Evolutionary conservation across 2,329 filamentous ascomycete species (phyloP).

Genomic region (Macrophomina phaseolina): DNA sequence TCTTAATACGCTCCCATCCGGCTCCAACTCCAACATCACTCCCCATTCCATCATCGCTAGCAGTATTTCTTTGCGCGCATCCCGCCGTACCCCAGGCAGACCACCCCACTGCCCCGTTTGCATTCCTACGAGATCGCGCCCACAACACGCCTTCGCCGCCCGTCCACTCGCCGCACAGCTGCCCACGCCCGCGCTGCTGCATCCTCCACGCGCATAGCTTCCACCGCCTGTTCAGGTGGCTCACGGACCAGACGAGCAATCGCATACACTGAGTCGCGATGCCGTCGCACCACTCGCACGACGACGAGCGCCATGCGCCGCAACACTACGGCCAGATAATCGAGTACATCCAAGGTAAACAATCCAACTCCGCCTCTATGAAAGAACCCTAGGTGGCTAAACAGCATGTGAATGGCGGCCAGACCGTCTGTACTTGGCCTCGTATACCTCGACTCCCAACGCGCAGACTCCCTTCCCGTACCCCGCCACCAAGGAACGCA

Average conservation of each 20-base stretch:
- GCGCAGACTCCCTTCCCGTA: slow-evolving; percentile 87
- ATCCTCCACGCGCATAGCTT: not conserved
- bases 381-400: not conserved
- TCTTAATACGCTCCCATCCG: not conserved
- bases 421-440: slow-evolving; percentile 95
- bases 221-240: slow-evolving; percentile 4
- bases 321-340: slow-evolving; percentile 84
- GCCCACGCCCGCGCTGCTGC: not conserved
- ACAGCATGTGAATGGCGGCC: slow-evolving; percentile 22
- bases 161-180: not conserved
- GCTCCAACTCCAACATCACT: not conserved
- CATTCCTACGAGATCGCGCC: slow-evolving; percentile 9
- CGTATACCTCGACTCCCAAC: slow-evolving; percentile 82
- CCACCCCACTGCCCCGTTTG: not conserved
- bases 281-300: slow-evolving; percentile 23
- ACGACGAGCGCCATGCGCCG: slow-evolving; percentile 23
- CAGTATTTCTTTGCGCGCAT: slow-evolving; percentile 17
- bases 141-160: slow-evolving; percentile 1
- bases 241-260: not conserved
- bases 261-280: slow-evolving; percentile 13
- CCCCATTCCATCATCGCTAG: slow-evolving; percentile 20
- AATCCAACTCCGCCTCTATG: slow-evolving; percentile 32
- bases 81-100: not conserved
- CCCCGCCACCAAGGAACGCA: slow-evolving; percentile 60
- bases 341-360: slow-evolving; percentile 91